Evolutionary conservation across 495 filamentous ascomycete genomes (phyloP), one percentile per base, ranked within the genome.

Genomic region (Penicillium tannophilum): DNA sequence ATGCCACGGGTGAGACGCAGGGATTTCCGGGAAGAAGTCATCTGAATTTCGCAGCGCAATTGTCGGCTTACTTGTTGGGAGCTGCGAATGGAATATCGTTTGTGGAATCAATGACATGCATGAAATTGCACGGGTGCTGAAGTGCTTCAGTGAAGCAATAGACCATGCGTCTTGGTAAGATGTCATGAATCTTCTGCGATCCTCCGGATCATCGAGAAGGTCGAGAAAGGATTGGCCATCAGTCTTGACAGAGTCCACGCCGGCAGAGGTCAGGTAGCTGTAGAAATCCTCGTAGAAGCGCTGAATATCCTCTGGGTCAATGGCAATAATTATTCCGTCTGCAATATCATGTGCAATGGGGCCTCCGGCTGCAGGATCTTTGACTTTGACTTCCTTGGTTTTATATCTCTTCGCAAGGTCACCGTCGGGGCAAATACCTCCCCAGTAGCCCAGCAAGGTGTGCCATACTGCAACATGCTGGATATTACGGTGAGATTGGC

Each of bases 371-470:
- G 74, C 73, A 2, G 85, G 69, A 47, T 84, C 82, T 54, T 78
- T 74, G 51, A 84, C 71, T 66, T 82, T 72, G 6, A 97, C 84
- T 62, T 85, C 70, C 43, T 88, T 78, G 6, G 89, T 95, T 66
- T 90, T 89, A 75, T 97, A 98, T 2, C 79, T 83, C 50, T 86
- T 77, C 2, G 89, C 88, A 31, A 98, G 82, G 42, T 84, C 81
- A 1, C 93, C 87, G 16, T 81, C 67, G 0, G 88, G 85, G 1
- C 89, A 82, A 11, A 98, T 85, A 3, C 91, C 94, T 55, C 90
- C 94, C 94, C 94, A 98, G 70, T 98, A 98, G 9, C 94, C 93
- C 16, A 96, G 70, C n/a, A 97, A 77, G 3, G 94, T 90, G 76
- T 98, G 94, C 94, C 94, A 98, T 11, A 98, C 93, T 16, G 89